Percentiles rank a stretch among this genome's conserved stretches.
Evolutionary conservation across 2,329 filamentous ascomycete species (phyloP).

Genomic region (Pseudogymnoascus sp.): DNA sequence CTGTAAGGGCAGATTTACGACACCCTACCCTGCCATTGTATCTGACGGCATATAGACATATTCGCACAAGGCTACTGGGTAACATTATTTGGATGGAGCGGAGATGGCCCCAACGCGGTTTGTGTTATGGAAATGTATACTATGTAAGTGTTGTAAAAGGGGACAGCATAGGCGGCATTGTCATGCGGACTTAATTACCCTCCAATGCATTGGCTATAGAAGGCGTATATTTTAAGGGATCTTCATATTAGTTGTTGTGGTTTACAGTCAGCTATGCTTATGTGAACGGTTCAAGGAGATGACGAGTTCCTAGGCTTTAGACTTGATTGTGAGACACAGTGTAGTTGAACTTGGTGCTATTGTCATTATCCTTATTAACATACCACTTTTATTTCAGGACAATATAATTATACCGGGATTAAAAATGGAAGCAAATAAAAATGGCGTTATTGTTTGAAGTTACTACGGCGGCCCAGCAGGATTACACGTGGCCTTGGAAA

Average conservation of each 20-base stretch:
- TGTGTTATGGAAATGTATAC: constrained; percentile 6
- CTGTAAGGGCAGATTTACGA: constrained; percentile 10
- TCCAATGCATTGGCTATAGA: constrained; percentile 6
- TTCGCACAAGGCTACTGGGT: background rate
- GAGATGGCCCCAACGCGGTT: background rate
- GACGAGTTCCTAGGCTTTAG: background rate
- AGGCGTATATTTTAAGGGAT: background rate
- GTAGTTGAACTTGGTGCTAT: background rate
- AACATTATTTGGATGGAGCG: background rate
- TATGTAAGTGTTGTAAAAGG: constrained; percentile 7
- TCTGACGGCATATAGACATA: background rate
- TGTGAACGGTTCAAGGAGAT: background rate
- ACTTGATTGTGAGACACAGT: background rate
- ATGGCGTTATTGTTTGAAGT: background rate
- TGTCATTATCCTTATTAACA: background rate
- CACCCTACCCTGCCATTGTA: background rate
- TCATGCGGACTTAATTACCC: background rate
- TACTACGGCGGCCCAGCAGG: background rate
- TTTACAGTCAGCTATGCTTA: background rate
- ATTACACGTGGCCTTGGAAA: background rate
- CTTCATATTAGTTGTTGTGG: constrained; percentile 2
- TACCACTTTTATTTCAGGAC: background rate
- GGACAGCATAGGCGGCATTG: background rate
- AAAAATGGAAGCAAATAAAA: background rate
- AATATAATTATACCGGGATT: background rate